These are phyloP conservation scores for Mycena capillaripes DNA, from an alignment of 768 basidiomycete species.

Conservation along the genomic window DNA sequence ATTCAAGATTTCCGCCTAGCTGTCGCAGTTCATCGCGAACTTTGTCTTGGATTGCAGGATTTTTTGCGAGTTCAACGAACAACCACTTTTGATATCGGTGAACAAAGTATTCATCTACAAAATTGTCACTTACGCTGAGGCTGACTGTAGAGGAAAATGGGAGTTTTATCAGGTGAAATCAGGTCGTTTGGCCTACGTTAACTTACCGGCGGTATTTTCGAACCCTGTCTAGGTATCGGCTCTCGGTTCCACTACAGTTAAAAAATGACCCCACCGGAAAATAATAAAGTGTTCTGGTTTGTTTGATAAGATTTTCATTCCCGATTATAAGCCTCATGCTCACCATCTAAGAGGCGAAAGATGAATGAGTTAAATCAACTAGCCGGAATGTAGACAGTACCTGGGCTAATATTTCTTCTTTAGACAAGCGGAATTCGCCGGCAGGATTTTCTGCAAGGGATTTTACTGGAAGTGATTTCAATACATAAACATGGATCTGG, in stretches of 20 bases:
- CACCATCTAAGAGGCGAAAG: slow-evolving; percentile 4
- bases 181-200: no score
- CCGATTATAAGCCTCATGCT: not conserved
- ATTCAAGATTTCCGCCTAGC: slow-evolving; percentile 14
- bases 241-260: not conserved
- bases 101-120: no score
- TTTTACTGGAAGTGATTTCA: slow-evolving; percentile 20
- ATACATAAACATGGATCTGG: not conserved
- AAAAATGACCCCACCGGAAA: slow-evolving; percentile 25
- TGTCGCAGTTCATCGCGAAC: slow-evolving; percentile 46
- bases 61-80: slow-evolving; percentile 49
- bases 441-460: slow-evolving; percentile 28
- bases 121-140: slow-evolving; percentile 15
- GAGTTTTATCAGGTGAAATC: not conserved
- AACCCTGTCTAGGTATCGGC: slow-evolving; percentile 14
- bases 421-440: slow-evolving; percentile 30
- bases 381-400: not conserved
- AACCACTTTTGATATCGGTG: slow-evolving; percentile 40
- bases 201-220: slow-evolving; percentile 30
- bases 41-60: slow-evolving; percentile 45
- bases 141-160: not conserved
- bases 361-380: not conserved
- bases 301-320: not conserved
- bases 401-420: slow-evolving; percentile 26
- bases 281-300: slow-evolving; percentile 31